phyloP scores from a whole-genome alignment of 2,329 filamentous ascomycete genomes.

The Uncinocarpus reesii region DNA sequence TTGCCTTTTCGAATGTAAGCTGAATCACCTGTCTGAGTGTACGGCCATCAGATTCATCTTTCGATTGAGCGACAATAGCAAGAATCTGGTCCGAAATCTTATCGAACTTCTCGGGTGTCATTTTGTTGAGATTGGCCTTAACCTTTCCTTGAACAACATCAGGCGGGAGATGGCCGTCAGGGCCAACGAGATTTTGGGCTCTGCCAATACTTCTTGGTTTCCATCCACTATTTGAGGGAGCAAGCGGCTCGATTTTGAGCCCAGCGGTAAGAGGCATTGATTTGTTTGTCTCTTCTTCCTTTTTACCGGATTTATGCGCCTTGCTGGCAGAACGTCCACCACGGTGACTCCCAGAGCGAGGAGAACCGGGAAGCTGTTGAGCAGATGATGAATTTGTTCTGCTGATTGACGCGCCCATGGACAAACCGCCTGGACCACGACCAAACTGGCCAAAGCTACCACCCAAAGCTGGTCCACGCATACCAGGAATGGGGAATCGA shows the following conservation, averaged over 20 bases:
- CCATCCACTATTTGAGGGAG: conserved; percentile 67
- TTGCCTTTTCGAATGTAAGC: conserved; percentile 97
- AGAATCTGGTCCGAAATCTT: conserved; percentile 90
- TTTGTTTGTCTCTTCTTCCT: conserved; percentile 61
- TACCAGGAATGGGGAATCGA: conserved; percentile 57
- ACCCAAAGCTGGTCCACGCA: conserved; percentile 35
- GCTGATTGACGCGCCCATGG: conserved; percentile 55
- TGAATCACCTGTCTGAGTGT: conserved; percentile 97
- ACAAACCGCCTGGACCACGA: conserved; percentile 48
- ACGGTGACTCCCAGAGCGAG: conserved; percentile 58
- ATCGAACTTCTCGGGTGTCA: conserved; percentile 98
- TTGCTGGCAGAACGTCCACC: conserved; percentile 42
- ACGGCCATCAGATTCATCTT: conserved; percentile 86
- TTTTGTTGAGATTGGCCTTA: conserved; percentile 97
- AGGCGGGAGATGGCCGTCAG: conserved; percentile 61
- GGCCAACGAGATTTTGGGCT: conserved; percentile 34
- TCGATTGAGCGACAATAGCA: conserved; percentile 83
- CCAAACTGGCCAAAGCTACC: conserved; percentile 52
- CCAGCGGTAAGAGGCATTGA: conserved; percentile 85
- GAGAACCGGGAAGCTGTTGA: conserved; percentile 57
- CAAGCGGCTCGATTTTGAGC: conserved; percentile 69
- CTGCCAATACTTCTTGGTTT: conserved; percentile 59
- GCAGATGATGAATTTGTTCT: conserved; percentile 49
- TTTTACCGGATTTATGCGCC: conserved; percentile 41
- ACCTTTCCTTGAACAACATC: conserved; percentile 97